A percentile compares a stretch with the other conserved stretches of the same genome.
Evolutionary conservation across 2,329 filamentous ascomycete species (phyloP).

Genomic region (Talaromyces sp.): DNA sequence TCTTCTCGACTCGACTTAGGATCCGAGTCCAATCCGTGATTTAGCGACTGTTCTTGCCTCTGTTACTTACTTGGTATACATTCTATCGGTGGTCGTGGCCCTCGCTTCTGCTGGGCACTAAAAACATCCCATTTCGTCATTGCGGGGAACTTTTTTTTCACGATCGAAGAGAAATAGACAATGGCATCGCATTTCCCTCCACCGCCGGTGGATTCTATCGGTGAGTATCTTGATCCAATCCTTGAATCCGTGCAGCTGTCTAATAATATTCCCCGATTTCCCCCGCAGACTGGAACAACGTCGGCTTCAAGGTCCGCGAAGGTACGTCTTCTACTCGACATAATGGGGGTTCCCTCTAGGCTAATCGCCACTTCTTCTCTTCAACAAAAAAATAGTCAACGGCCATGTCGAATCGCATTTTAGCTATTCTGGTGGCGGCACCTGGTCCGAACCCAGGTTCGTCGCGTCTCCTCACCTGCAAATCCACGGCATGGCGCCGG

Average conservation of each 20-base stretch:
- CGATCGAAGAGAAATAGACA: background rate
- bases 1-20: background rate
- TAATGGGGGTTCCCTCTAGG: conserved; percentile 27
- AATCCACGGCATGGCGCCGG: conserved; percentile 92
- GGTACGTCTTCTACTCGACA: conserved; percentile 45
- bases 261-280: background rate
- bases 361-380: background rate
- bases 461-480: conserved; percentile 77
- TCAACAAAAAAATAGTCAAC: conserved; percentile 57
- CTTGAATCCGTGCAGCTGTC: background rate
- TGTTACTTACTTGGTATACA: background rate
- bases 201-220: conserved; percentile 25
- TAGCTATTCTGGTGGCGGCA: conserved; percentile 60
- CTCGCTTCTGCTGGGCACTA: background rate
- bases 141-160: background rate
- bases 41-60: background rate
- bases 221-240: conserved; percentile 5
- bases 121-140: background rate
- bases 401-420: conserved; percentile 90
- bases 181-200: conserved; percentile 22
- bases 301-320: conserved; percentile 90
- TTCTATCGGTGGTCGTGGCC: background rate
- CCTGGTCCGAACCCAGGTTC: conserved; percentile 76
- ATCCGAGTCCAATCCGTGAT: background rate
- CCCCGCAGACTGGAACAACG: conserved; percentile 73